phyloP scores from a whole-genome alignment of 73 alveolate genomes.

The Loxodes magnus region DNA sequence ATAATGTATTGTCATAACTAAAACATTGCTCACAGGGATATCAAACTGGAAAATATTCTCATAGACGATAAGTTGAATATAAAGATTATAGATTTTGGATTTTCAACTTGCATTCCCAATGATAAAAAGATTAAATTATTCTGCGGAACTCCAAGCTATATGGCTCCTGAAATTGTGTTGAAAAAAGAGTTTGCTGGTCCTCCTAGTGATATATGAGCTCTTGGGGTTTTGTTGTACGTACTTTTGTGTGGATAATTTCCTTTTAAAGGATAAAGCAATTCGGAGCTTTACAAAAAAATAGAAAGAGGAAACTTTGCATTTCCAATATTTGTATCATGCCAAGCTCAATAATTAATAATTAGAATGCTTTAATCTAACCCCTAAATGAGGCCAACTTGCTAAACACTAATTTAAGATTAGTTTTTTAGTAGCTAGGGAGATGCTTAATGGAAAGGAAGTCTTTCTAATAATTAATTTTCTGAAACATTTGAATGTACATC shows the following conservation, averaged over 20 bases:
- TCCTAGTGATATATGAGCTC: constrained; percentile 42
- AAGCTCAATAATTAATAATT: too few species aligned
- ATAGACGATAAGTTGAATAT: constrained; percentile 23
- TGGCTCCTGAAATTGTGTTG: constrained; percentile 89
- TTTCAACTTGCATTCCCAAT: constrained; percentile 22
- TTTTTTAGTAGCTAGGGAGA: too few species aligned
- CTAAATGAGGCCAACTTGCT: too few species aligned
- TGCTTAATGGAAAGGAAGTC: too few species aligned
- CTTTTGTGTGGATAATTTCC: constrained; percentile 39
- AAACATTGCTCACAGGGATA: constrained; percentile 40
- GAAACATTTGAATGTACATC: too few species aligned
- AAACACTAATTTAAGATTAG: too few species aligned
- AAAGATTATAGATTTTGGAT: constrained; percentile 44
- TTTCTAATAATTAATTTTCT: too few species aligned
- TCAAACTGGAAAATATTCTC: constrained; percentile 30
- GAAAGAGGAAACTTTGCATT: too few species aligned
- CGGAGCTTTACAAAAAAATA: too few species aligned
- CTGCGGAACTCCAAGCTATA: constrained; percentile 89
- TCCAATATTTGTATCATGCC: too few species aligned
- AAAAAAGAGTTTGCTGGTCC: constrained; percentile 31
- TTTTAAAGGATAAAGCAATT: too few species aligned
- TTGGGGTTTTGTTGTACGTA: constrained; percentile 33
- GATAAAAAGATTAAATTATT: constrained; percentile 25
- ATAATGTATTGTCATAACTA: constrained; percentile 36
- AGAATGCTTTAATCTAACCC: too few species aligned